phyloP scores from a whole-genome alignment of 768 basidiomycete genomes.

The Krasilnikovozyma curviuscula region DNA sequence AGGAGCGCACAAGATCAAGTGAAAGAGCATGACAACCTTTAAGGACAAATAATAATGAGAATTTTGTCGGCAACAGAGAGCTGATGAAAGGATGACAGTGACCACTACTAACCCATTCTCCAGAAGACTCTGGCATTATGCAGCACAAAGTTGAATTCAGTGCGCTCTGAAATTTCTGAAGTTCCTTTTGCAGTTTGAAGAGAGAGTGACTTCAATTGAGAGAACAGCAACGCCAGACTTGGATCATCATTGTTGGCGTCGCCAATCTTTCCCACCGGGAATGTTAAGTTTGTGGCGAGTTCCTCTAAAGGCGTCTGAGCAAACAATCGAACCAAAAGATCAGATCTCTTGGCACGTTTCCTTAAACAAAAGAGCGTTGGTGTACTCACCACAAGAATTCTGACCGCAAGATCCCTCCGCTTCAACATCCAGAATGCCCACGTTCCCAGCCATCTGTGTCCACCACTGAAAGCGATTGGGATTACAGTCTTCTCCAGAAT shows the following conservation, averaged over 20 bases:
- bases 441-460: conserved; percentile 80
- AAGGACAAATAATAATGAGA: background rate
- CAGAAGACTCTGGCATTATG: conserved; percentile 87
- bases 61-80: background rate
- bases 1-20: conserved; percentile 67
- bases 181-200: conserved; percentile 84
- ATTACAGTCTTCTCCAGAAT: conserved; percentile 58
- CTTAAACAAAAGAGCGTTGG: too few relatives aligned
- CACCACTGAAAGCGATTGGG: conserved; percentile 63
- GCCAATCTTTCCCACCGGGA: conserved; percentile 32
- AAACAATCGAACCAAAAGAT: background rate
- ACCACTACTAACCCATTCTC: conserved; percentile 54
- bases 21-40: conserved; percentile 83
- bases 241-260: conserved; percentile 87
- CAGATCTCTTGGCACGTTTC: too few relatives aligned
- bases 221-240: conserved; percentile 72
- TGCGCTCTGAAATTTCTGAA: conserved; percentile 65
- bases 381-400: conserved; percentile 67
- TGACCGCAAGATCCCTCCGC: conserved; percentile 69
- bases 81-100: background rate
- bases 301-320: conserved; percentile 17
- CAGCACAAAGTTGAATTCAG: conserved; percentile 87
- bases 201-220: conserved; percentile 71
- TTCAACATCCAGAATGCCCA: conserved; percentile 96
- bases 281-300: conserved; percentile 7